Conservation (phyloP, 495 filamentous ascomycete genomes). For the Neurospora sp. region DNA sequence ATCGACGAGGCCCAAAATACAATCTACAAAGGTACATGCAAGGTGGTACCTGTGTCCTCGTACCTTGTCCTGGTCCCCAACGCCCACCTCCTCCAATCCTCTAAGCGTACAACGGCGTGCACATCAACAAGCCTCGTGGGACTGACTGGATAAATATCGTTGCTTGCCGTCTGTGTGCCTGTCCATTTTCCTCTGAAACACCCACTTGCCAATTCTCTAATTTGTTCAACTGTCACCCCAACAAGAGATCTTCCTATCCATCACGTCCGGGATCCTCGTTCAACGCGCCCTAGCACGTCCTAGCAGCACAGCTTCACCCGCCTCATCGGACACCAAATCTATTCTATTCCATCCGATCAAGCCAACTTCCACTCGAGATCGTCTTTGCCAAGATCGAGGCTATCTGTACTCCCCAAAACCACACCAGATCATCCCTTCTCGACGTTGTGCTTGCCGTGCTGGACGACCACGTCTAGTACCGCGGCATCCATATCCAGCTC, state of each 20-base stretch:
- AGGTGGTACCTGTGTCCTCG: not conserved
- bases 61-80: not conserved
- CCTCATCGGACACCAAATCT: not conserved
- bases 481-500: not conserved
- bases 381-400: not conserved
- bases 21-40: not conserved
- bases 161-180: constrained; percentile 12
- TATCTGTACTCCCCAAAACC: not conserved
- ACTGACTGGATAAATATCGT: constrained; percentile 24
- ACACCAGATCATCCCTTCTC: not conserved
- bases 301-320: not conserved
- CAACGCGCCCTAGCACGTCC: not conserved
- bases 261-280: constrained; percentile 9
- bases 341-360: not conserved
- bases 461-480: not conserved
- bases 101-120: constrained; percentile 9
- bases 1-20: not conserved
- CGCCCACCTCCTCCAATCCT: not conserved
- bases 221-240: constrained; percentile 4
- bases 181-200: constrained; percentile 13
- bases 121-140: constrained; percentile 18
- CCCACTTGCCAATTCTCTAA: constrained; percentile 12
- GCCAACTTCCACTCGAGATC: not conserved
- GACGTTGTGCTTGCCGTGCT: not conserved
- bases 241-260: constrained; percentile 6